phyloP scores from a whole-genome alignment of 2,329 filamentous ascomycete genomes.

The Claviceps sp. region DNA sequence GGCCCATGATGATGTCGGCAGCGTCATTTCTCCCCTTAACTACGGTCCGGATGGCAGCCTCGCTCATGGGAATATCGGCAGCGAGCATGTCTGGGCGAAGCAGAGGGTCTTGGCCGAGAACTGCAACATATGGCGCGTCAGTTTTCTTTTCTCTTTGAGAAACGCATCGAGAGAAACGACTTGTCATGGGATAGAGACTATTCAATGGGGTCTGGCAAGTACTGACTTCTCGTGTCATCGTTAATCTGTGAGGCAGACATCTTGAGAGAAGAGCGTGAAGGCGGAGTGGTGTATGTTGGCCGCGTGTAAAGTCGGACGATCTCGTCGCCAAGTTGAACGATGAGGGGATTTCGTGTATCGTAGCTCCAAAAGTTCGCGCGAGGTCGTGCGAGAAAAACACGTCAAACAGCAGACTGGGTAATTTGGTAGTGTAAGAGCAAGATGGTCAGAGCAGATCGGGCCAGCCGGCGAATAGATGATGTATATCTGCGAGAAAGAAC shows the following conservation, averaged over 20 bases:
- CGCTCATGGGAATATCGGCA: slow-evolving; percentile 65
- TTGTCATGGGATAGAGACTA: neutral
- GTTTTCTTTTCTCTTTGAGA: neutral
- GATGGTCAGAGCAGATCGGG: neutral
- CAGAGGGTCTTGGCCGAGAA: slow-evolving; percentile 86
- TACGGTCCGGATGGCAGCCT: slow-evolving; percentile 51
- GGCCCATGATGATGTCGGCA: slow-evolving; percentile 63
- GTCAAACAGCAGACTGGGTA: neutral
- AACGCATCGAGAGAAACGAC: neutral
- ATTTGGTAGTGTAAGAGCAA: no score
- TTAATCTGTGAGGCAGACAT: slow-evolving; percentile 31
- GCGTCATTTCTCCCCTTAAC: slow-evolving; percentile 55
- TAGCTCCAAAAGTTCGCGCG: neutral
- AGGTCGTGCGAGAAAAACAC: neutral
- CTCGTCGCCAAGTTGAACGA: neutral
- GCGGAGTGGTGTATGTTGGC: neutral
- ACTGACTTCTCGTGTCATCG: slow-evolving; percentile 32
- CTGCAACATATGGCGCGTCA: slow-evolving; percentile 31
- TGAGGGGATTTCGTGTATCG: neutral
- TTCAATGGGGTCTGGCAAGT: neutral
- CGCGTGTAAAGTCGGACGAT: neutral
- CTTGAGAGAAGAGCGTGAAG: slow-evolving; percentile 5
- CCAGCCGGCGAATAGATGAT: neutral
- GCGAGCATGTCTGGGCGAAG: slow-evolving; percentile 80
- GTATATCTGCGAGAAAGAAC: neutral